These are phyloP conservation scores for Apiospora koreana DNA, from an alignment of 2,329 filamentous ascomycete species.

Conservation along the genomic window DNA sequence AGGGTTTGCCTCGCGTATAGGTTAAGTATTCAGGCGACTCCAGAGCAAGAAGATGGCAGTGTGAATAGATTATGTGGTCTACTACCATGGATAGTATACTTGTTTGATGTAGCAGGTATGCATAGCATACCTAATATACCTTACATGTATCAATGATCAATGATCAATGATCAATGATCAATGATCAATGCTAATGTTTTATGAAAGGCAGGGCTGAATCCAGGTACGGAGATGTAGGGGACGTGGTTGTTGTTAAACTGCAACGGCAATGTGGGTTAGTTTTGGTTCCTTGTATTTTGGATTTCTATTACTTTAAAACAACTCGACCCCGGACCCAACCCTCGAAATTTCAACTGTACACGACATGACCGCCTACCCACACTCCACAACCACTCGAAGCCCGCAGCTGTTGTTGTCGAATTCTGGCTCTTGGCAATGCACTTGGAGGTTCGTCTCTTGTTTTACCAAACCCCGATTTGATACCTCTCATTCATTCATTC, in stretches of 20 bases:
- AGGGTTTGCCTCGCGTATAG: background rate
- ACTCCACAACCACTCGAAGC: background rate
- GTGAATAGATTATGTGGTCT: background rate
- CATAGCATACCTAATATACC: too few relatives aligned
- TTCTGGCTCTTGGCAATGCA: background rate
- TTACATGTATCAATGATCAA: too few relatives aligned
- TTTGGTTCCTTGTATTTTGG: slow-evolving; percentile 5
- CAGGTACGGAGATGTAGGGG: background rate
- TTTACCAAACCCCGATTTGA: background rate
- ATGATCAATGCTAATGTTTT: too few relatives aligned
- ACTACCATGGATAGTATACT: too few relatives aligned
- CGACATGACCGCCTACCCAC: background rate
- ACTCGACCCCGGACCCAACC: slow-evolving; percentile 13
- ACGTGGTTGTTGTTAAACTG: background rate
- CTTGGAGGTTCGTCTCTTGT: background rate
- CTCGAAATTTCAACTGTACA: slow-evolving; percentile 5
- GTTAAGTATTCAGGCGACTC: background rate
- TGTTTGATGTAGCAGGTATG: too few relatives aligned
- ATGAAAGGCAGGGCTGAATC: background rate
- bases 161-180: too few relatives aligned
- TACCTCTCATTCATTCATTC: background rate
- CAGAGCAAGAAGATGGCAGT: background rate
- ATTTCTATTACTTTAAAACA: slow-evolving; percentile 26
- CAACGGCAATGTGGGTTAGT: background rate
- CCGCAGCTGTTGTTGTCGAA: background rate